Evolutionary conservation across 2,329 filamentous ascomycete species (phyloP).

Genomic region (Verticillium nonalfalfae): DNA sequence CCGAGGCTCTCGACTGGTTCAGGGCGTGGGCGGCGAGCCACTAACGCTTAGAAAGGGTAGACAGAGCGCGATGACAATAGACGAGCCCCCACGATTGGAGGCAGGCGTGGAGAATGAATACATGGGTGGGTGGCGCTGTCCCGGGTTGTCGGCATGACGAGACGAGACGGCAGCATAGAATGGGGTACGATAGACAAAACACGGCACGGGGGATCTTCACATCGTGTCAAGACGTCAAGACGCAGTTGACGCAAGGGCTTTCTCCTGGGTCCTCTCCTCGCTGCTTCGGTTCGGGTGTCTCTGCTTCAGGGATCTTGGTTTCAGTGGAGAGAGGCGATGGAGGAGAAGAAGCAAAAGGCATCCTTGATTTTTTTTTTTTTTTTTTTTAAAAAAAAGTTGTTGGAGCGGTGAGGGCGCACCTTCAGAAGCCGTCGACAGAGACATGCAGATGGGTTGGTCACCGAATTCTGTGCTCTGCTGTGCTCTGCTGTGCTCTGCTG

Average conservation of each 20-base stretch:
- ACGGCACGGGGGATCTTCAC: neutral
- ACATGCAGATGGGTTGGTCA: too few relatives aligned
- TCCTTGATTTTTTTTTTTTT: too few relatives aligned
- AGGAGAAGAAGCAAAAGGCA: too few relatives aligned
- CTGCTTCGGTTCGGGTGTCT: too few relatives aligned
- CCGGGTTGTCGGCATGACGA: neutral
- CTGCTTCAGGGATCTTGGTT: too few relatives aligned
- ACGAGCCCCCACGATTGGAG: neutral
- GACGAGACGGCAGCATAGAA: neutral
- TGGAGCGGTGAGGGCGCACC: too few relatives aligned
- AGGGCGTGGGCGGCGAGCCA: conserved; percentile 63
- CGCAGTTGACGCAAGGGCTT: neutral
- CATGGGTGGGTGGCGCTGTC: neutral
- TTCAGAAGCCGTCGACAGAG: too few relatives aligned
- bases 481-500: too few relatives aligned
- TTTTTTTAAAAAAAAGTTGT: too few relatives aligned
- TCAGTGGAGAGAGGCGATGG: too few relatives aligned
- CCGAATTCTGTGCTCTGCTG: too few relatives aligned
- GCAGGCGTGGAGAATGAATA: neutral
- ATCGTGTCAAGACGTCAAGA: neutral
- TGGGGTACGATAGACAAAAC: neutral
- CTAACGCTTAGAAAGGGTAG: conserved; percentile 10
- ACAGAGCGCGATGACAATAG: neutral
- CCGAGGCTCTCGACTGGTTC: conserved; percentile 85
- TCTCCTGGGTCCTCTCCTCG: neutral